phyloP scores from a whole-genome alignment of 129 eudicot genomes.

The Tagetes patula region DNA sequence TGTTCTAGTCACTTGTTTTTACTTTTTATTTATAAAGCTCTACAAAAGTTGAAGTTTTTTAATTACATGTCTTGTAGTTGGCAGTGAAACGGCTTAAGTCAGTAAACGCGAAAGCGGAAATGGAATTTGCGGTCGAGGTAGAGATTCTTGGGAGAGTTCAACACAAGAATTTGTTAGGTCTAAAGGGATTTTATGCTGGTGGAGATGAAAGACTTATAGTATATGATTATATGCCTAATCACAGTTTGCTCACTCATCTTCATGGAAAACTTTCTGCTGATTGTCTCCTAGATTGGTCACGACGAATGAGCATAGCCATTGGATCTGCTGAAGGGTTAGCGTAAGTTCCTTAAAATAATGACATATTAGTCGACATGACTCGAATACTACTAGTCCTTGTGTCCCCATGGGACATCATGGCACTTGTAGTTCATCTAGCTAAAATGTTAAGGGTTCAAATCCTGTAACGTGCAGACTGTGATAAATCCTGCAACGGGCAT shows the following conservation, averaged over 20 bases:
- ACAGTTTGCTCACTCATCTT: conserved; percentile 74
- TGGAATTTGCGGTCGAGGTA: conserved; percentile 85
- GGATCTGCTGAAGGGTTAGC: conserved; percentile 79
- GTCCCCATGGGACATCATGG: too few relatives aligned
- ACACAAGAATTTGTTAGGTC: conserved; percentile 63
- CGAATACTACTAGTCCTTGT: background rate
- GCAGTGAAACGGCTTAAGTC: conserved; percentile 79
- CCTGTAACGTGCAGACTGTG: too few relatives aligned
- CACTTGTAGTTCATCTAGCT: too few relatives aligned
- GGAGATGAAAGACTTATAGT: conserved; percentile 87
- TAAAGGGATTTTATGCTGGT: conserved; percentile 76
- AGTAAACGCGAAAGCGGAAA: conserved; percentile 75
- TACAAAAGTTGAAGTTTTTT: background rate
- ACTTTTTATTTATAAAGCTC: background rate
- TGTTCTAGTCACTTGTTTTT: background rate
- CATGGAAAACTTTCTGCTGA: conserved; percentile 76
- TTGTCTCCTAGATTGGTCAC: conserved; percentile 69
- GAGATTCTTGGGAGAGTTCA: conserved; percentile 78
- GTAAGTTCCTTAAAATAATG: conserved; percentile 40
- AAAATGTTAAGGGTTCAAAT: too few relatives aligned
- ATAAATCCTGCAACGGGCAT: background rate
- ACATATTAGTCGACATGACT: background rate
- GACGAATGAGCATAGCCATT: conserved; percentile 59
- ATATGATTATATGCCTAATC: conserved; percentile 87
- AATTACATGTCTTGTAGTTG: conserved; percentile 42